Conservation (phyloP, 2,329 filamentous ascomycete species). For the Penicillium polonicum region DNA sequence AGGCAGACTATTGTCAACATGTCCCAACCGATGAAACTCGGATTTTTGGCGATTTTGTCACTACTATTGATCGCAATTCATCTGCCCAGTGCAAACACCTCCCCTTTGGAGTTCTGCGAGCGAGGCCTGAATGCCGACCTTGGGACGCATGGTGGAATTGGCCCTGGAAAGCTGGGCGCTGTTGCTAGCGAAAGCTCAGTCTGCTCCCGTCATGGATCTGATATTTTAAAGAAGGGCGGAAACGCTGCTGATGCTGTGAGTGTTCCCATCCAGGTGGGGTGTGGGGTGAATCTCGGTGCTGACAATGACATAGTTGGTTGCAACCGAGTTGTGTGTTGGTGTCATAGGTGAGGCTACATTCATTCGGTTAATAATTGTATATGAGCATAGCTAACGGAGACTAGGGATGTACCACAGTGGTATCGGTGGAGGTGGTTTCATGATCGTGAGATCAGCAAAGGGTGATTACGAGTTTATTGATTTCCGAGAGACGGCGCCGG, state of each 20-base stretch:
- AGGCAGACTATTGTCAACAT: conserved; percentile 10
- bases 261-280: conserved; percentile 6
- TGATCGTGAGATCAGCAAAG: conserved; percentile 69
- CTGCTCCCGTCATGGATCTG: conserved; percentile 67
- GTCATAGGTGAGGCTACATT: conserved; percentile 54
- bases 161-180: conserved; percentile 52
- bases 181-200: conserved; percentile 68
- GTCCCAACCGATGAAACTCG: conserved; percentile 18
- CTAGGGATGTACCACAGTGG: conserved; percentile 73
- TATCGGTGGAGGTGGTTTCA: conserved; percentile 88
- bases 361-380: background rate
- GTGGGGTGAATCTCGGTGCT: background rate
- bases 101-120: conserved; percentile 20
- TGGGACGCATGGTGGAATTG: conserved; percentile 32
- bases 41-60: conserved; percentile 19
- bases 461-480: conserved; percentile 85
- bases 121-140: background rate
- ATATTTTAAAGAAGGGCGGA: conserved; percentile 61
- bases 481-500: conserved; percentile 84
- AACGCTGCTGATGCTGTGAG: conserved; percentile 71
- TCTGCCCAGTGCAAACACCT: conserved; percentile 24
- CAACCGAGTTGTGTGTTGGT: conserved; percentile 72
- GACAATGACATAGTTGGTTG: conserved; percentile 55
- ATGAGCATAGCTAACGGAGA: background rate
- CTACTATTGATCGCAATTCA: conserved; percentile 23